A percentile compares a stretch with the other conserved stretches of the same genome.
Evolutionary conservation across 495 filamentous ascomycete genomes (phyloP).

Genomic region (Parathielavia appendiculata): DNA sequence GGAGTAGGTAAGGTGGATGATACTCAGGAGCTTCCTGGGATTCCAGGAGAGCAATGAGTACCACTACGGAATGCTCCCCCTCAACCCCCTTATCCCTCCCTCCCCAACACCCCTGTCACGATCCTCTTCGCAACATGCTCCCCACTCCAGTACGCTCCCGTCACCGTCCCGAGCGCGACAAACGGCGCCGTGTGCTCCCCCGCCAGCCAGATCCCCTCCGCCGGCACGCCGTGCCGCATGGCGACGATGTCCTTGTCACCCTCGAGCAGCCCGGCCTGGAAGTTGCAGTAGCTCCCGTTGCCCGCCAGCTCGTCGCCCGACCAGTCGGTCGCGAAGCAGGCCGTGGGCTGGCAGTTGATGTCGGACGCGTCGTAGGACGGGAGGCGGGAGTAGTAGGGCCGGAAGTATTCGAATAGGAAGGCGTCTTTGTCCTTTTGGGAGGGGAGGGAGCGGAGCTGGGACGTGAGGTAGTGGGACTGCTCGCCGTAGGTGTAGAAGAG

Average conservation of each 20-base stretch:
- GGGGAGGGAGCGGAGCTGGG: conserved; percentile 36
- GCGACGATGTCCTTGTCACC: conserved; percentile 68
- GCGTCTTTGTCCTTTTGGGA: conserved; percentile 36
- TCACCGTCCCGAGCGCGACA: conserved; percentile 77
- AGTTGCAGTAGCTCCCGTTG: conserved; percentile 86
- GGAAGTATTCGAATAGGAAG: conserved; percentile 57
- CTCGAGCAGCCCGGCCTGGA: conserved; percentile 69
- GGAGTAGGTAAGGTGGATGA: no score
- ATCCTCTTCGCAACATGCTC: conserved; percentile 70
- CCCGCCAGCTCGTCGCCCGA: conserved; percentile 76
- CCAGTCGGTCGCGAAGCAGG: conserved; percentile 71
- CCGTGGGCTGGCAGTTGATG: conserved; percentile 56
- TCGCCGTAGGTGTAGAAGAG: conserved; percentile 86
- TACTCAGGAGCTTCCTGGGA: no score
- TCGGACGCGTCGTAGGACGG: conserved; percentile 54
- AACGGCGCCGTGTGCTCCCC: conserved; percentile 94
- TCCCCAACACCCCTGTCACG: conserved; percentile 29
- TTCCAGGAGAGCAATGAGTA: no score
- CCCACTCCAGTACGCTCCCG: conserved; percentile 90
- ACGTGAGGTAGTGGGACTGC: conserved; percentile 46
- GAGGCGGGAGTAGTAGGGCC: conserved; percentile 70
- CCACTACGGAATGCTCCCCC: not conserved
- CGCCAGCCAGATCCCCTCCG: conserved; percentile 78
- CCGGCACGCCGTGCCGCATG: conserved; percentile 64
- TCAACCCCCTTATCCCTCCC: not conserved